Conservation (phyloP, 495 filamentous ascomycete genomes). For the Filosporella fistucella region DNA sequence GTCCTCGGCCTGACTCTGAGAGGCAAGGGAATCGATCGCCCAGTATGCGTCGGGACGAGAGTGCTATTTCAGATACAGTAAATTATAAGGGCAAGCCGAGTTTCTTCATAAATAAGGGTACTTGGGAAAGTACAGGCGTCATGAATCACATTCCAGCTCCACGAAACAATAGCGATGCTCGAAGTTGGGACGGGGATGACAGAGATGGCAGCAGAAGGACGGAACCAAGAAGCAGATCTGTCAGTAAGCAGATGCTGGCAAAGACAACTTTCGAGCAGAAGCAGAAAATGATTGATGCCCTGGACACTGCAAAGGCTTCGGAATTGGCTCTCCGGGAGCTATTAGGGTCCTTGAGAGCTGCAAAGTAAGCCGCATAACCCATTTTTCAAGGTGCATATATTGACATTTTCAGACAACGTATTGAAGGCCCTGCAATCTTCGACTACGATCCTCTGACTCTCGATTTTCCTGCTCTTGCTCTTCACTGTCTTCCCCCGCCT, state of each 20-base stretch:
- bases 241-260: conserved; percentile 40
- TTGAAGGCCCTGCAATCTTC: conserved; percentile 46
- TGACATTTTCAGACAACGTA: conserved; percentile 7
- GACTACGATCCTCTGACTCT: conserved; percentile 78
- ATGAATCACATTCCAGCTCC: conserved; percentile 65
- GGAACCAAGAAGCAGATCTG: conserved; percentile 20
- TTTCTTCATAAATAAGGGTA: conserved; percentile 16
- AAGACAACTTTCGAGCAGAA: conserved; percentile 55
- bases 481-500: conserved; percentile 74
- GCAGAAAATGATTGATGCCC: conserved; percentile 52
- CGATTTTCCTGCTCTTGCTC: conserved; percentile 75
- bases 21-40: conserved; percentile 20
- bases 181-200: conserved; percentile 21
- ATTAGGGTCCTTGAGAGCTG: conserved; percentile 71
- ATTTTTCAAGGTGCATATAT: neutral
- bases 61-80: neutral
- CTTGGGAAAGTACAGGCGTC: conserved; percentile 77
- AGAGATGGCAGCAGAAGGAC: conserved; percentile 21
- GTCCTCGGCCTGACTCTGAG: conserved; percentile 13
- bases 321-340: conserved; percentile 81
- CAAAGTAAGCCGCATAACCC: conserved; percentile 53
- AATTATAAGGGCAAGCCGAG: conserved; percentile 16
- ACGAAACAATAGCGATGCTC: conserved; percentile 20
- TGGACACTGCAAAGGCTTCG: conserved; percentile 72
- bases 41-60: conserved; percentile 16